These are phyloP conservation scores for Podaxis sp. DNA, from an alignment of 768 basidiomycete species.

Conservation along the genomic window DNA sequence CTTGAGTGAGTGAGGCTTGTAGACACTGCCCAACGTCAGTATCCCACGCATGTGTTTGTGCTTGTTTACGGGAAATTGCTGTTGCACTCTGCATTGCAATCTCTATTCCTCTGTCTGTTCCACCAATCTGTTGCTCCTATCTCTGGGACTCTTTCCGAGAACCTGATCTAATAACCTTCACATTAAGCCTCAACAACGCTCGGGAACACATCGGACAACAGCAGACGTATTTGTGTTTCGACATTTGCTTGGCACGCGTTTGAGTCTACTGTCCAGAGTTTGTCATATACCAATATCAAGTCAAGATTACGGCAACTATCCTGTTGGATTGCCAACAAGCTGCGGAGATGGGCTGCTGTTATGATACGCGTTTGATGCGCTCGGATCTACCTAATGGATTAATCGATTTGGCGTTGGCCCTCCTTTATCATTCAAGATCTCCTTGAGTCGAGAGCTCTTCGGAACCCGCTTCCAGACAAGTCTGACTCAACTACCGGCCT, in stretches of 20 bases:
- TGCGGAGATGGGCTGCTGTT: background rate
- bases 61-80: background rate
- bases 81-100: too few species aligned
- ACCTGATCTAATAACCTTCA: too few species aligned
- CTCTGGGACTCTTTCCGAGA: too few species aligned
- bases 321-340: background rate
- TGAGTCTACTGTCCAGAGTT: background rate
- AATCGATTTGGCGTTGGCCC: background rate
- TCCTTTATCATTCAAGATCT: background rate
- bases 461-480: background rate
- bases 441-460: background rate
- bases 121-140: too few species aligned
- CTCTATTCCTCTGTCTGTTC: too few species aligned
- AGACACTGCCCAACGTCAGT: slow-evolving; percentile 10
- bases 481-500: background rate
- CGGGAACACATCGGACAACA: too few species aligned
- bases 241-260: background rate
- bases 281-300: background rate
- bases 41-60: slow-evolving; percentile 6
- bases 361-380: background rate
- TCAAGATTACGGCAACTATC: background rate
- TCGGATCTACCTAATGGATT: background rate
- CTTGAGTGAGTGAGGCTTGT: background rate
- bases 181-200: too few species aligned
- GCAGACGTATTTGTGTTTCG: too few species aligned